Evolutionary conservation across 2,329 filamentous ascomycete genomes (phyloP).

Genomic region (Chrysoporthe puriensis): DNA sequence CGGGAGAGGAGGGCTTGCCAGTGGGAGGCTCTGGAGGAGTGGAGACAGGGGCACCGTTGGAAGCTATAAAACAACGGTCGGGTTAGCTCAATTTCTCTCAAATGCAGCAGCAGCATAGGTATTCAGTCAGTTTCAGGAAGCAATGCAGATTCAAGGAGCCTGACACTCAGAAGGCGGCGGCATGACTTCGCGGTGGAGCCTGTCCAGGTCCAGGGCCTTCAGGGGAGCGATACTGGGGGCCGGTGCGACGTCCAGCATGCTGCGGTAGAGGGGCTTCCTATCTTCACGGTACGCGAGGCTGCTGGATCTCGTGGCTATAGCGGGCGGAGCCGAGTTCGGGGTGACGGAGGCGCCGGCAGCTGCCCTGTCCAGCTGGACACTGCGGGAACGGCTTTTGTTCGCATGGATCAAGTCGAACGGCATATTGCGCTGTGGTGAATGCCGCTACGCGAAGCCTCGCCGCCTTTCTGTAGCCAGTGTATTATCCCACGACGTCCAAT

Average conservation of each 20-base stretch:
- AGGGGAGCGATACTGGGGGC: slow-evolving; percentile 49
- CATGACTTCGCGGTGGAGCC: slow-evolving; percentile 42
- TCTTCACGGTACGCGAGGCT: slow-evolving; percentile 42
- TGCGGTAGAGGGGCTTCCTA: slow-evolving; percentile 48
- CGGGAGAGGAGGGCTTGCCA: slow-evolving; percentile 42
- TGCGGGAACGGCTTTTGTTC: slow-evolving; percentile 50
- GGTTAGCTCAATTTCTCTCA: slow-evolving; percentile 25
- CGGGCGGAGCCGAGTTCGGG: slow-evolving; percentile 32
- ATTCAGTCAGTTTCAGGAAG: slow-evolving; percentile 14
- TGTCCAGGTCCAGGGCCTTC: slow-evolving; percentile 50
- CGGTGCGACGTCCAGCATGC: slow-evolving; percentile 58
- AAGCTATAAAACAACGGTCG: slow-evolving; percentile 40
- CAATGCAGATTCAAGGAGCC: slow-evolving; percentile 36
- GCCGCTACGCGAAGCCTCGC: slow-evolving; percentile 47
- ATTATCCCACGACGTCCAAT: neutral
- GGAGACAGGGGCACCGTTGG: slow-evolving; percentile 46
- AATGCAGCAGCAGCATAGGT: neutral
- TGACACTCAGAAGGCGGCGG: slow-evolving; percentile 39
- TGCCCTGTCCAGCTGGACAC: slow-evolving; percentile 51
- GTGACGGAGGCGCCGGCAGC: slow-evolving; percentile 28
- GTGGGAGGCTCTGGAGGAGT: slow-evolving; percentile 43
- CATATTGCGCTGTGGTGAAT: slow-evolving; percentile 36
- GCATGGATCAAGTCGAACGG: slow-evolving; percentile 49
- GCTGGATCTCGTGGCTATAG: slow-evolving; percentile 39
- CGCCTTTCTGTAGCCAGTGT: slow-evolving; percentile 36